phyloP scores from a whole-genome alignment of 2,329 filamentous ascomycete genomes.

The Amylocarpus encephaloides region DNA sequence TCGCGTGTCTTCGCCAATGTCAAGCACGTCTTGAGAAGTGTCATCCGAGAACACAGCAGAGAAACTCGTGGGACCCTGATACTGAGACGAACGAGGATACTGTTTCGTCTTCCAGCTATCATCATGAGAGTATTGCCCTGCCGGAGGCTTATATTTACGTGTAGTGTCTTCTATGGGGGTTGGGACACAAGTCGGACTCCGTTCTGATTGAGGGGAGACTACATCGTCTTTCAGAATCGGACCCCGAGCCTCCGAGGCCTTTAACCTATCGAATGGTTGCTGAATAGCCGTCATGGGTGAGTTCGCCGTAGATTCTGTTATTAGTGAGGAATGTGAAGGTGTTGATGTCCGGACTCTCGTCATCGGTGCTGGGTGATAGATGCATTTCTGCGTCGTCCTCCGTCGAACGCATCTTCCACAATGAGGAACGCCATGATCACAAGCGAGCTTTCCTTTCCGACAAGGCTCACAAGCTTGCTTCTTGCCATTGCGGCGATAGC shows the following conservation, averaged over 20 bases:
- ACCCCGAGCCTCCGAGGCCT: too few species aligned
- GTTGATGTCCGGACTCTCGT: constrained; percentile 14
- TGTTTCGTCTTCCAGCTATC: constrained; percentile 17
- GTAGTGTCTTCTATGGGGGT: background rate
- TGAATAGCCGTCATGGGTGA: background rate
- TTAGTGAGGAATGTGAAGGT: background rate
- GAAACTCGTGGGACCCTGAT: constrained; percentile 27
- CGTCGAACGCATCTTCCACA: constrained; percentile 26
- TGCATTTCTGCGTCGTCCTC: constrained; percentile 21
- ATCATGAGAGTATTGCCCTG: background rate
- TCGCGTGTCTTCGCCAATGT: constrained; percentile 23
- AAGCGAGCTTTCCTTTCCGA: constrained; percentile 28
- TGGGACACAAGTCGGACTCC: background rate
- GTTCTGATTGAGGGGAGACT: background rate
- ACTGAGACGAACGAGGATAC: constrained; percentile 20
- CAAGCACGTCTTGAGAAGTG: constrained; percentile 18
- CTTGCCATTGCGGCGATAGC: constrained; percentile 28
- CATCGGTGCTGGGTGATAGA: constrained; percentile 28
- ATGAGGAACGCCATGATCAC: constrained; percentile 24
- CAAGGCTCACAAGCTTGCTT: constrained; percentile 30
- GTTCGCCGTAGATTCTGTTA: background rate
- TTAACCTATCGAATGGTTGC: background rate
- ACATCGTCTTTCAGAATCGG: too few species aligned
- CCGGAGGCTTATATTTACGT: background rate
- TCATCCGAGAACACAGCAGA: constrained; percentile 26